phyloP scores from a whole-genome alignment of 2,329 filamentous ascomycete species.

The Thelonectria olida region DNA sequence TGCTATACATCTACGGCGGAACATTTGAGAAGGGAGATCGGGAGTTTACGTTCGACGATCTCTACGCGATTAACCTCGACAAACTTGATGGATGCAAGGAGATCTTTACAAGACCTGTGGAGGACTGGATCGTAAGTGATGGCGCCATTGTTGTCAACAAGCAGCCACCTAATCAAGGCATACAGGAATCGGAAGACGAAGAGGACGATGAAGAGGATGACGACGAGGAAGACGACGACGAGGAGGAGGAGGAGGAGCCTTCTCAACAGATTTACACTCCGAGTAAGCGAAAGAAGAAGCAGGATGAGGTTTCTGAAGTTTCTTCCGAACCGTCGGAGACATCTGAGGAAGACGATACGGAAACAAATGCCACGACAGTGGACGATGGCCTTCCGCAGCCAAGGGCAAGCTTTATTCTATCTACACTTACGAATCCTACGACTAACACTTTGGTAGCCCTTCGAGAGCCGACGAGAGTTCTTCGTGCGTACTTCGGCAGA shows the following conservation, averaged over 20 bases:
- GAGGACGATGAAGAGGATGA: conserved; percentile 69
- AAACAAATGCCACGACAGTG: conserved; percentile 61
- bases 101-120: conserved; percentile 82
- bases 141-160: neutral
- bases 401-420: conserved; percentile 51
- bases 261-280: conserved; percentile 57
- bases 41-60: conserved; percentile 94
- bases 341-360: conserved; percentile 57
- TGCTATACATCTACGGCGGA: conserved; percentile 92
- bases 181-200: conserved; percentile 66
- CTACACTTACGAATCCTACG: neutral
- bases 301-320: conserved; percentile 52
- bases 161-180: conserved; percentile 23
- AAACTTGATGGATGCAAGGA: conserved; percentile 95
- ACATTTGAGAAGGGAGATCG: conserved; percentile 95
- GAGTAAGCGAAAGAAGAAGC: conserved; percentile 67
- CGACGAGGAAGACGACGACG: conserved; percentile 68
- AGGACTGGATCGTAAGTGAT: conserved; percentile 79
- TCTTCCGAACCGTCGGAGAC: conserved; percentile 42
- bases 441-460: conserved; percentile 64
- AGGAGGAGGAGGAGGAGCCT: conserved; percentile 61
- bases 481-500: conserved; percentile 86
- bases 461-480: conserved; percentile 91
- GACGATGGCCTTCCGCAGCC: conserved; percentile 81
- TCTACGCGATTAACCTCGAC: conserved; percentile 92